Evolutionary conservation across 257 asterid species (phyloP).

Genomic region (Fraxinus quadrangulata): DNA sequence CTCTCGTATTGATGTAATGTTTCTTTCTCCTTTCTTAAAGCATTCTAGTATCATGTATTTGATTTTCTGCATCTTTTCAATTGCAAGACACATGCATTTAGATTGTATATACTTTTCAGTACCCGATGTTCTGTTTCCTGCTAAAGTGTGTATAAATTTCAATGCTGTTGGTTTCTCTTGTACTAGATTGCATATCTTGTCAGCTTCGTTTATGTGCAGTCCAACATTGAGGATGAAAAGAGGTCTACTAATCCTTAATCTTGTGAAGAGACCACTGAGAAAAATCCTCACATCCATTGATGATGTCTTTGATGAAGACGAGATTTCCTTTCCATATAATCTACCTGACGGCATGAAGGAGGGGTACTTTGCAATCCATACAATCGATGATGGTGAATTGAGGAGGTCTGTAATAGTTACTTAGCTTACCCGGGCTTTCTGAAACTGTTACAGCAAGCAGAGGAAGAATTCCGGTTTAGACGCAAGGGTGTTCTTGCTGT

Average conservation of each 20-base stretch:
- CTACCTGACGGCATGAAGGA: constrained; percentile 50
- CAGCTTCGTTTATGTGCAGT: neutral
- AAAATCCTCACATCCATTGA: constrained; percentile 16
- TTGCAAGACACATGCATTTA: constrained; percentile 32
- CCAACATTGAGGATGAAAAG: constrained; percentile 28
- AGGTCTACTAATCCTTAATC: constrained; percentile 30
- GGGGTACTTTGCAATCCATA: constrained; percentile 54
- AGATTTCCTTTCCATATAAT: neutral
- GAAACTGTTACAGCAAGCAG: constrained; percentile 48
- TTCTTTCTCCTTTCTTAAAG: neutral
- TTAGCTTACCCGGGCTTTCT: constrained; percentile 42
- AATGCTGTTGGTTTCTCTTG: neutral
- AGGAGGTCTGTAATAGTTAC: constrained; percentile 42
- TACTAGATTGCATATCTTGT: neutral
- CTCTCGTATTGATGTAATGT: neutral
- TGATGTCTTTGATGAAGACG: constrained; percentile 21
- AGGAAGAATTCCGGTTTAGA: constrained; percentile 51
- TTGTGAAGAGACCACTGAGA: constrained; percentile 22
- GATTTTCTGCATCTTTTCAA: neutral
- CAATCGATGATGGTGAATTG: constrained; percentile 43
- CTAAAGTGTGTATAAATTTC: constrained; percentile 22
- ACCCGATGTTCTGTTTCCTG: constrained; percentile 31
- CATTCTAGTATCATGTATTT: neutral
- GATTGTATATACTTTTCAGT: constrained; percentile 25
- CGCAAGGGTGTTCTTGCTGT: constrained; percentile 51